A percentile compares a stretch with the other conserved stretches of the same genome.
Conservation (phyloP, 371 early-diverging fungal genomes). For the Thermomucor indicae-seudaticae region DNA sequence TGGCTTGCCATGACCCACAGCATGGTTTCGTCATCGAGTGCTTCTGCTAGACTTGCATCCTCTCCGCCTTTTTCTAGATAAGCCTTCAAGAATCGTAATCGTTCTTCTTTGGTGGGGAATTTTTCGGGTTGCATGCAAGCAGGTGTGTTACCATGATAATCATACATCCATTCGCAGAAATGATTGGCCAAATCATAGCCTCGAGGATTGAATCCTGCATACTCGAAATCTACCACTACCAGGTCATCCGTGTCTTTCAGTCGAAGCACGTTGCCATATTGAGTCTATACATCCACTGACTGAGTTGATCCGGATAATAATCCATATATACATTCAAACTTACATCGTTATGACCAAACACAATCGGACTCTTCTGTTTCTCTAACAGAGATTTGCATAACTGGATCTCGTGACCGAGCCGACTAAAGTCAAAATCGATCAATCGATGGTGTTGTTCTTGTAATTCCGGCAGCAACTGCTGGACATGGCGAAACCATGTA, state of each 20-base stretch:
- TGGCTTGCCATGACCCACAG: slow-evolving; percentile 64
- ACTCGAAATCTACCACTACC: slow-evolving; percentile 73
- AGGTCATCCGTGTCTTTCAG: slow-evolving; percentile 19
- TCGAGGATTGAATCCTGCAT: slow-evolving; percentile 84
- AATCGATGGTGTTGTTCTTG: slow-evolving; percentile 14
- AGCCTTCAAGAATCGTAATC: slow-evolving; percentile 57
- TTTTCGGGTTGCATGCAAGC: slow-evolving; percentile 42
- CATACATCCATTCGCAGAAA: slow-evolving; percentile 87
- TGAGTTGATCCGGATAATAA: too few relatives aligned
- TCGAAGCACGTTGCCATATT: slow-evolving; percentile 35
- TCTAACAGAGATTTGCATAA: slow-evolving; percentile 33
- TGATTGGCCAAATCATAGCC: slow-evolving; percentile 88
- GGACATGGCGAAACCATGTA: slow-evolving; percentile 57
- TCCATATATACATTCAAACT: too few relatives aligned
- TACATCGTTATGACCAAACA: slow-evolving; percentile 86
- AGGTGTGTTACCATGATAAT: slow-evolving; percentile 65
- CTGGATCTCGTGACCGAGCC: slow-evolving; percentile 43
- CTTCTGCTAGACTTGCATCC: slow-evolving; percentile 15
- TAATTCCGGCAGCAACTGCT: too few relatives aligned
- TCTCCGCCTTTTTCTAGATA: slow-evolving; percentile 56
- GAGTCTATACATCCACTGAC: slow-evolving; percentile 16
- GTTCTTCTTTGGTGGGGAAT: slow-evolving; percentile 66
- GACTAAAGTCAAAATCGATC: slow-evolving; percentile 36
- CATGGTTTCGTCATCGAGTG: slow-evolving; percentile 32
- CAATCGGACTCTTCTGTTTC: slow-evolving; percentile 50